These are phyloP conservation scores for Paramecium primaurelia DNA, from an alignment of 73 alveolate genomes.

Conservation along the genomic window DNA sequence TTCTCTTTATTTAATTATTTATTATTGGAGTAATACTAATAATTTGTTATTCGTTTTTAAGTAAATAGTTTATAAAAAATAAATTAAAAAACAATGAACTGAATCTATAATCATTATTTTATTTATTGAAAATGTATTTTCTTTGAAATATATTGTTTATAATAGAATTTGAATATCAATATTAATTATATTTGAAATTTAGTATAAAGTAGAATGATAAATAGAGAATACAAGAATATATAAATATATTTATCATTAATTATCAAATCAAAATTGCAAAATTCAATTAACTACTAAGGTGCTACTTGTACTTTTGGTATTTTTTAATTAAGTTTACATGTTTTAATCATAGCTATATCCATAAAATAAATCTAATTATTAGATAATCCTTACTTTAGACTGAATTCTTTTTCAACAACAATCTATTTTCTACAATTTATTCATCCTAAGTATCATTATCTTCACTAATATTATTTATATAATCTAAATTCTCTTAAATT, in stretches of 20 bases:
- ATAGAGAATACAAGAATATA: not conserved
- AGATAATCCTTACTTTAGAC: conserved; percentile 29
- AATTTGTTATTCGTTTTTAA: too few species aligned
- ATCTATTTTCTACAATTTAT: conserved; percentile 43
- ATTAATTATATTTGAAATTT: not conserved
- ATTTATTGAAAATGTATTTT: too few species aligned
- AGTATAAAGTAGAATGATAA: not conserved
- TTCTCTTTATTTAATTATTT: too few species aligned
- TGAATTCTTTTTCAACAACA: conserved; percentile 65
- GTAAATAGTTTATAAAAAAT: too few species aligned
- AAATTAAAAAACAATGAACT: not conserved
- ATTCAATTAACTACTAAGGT: conserved; percentile 11
- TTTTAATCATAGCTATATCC: conserved; percentile 35
- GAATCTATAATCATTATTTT: not conserved
- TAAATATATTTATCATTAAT: not conserved
- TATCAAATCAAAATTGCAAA: not conserved
- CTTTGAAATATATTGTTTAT: too few species aligned
- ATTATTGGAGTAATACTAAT: too few species aligned
- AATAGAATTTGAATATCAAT: too few species aligned
- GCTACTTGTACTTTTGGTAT: conserved; percentile 33
- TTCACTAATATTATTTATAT: not conserved
- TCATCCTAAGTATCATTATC: conserved; percentile 58
- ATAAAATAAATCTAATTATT: not conserved
- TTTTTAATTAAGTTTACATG: not conserved
- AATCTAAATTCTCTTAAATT: not conserved